These are phyloP conservation scores for Chlorophyllum brunneum DNA, from an alignment of 768 basidiomycete species.

Conservation along the genomic window DNA sequence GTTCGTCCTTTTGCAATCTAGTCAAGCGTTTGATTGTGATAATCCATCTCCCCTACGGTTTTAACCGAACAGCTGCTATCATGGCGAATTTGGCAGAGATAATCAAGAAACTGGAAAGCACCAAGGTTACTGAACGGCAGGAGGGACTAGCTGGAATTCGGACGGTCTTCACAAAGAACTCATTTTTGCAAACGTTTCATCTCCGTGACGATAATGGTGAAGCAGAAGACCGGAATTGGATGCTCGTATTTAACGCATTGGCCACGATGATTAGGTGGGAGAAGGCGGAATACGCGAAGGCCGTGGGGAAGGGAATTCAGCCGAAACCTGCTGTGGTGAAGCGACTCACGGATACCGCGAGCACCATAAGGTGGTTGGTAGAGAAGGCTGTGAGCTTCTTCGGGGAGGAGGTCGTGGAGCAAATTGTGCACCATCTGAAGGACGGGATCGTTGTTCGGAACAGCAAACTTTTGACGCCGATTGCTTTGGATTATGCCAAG, in stretches of 20 bases:
- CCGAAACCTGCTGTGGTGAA: slow-evolving; percentile 10
- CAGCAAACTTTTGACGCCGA: slow-evolving; percentile 50
- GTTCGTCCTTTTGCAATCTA: background rate
- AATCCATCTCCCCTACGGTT: no score
- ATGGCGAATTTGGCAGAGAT: slow-evolving; percentile 40
- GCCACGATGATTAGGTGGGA: slow-evolving; percentile 67
- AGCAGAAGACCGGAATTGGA: slow-evolving; percentile 46
- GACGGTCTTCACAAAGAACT: slow-evolving; percentile 45
- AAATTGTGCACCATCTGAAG: slow-evolving; percentile 61
- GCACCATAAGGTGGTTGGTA: slow-evolving; percentile 67
- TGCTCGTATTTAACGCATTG: slow-evolving; percentile 66
- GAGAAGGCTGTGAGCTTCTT: slow-evolving; percentile 57
- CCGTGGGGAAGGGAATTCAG: slow-evolving; percentile 25
- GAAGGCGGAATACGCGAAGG: slow-evolving; percentile 41
- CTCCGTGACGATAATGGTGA: slow-evolving; percentile 28
- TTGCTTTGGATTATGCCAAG: slow-evolving; percentile 82
- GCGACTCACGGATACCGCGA: slow-evolving; percentile 64
- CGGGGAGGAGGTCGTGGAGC: slow-evolving; percentile 48
- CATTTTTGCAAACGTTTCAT: slow-evolving; percentile 41
- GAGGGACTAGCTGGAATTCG: slow-evolving; percentile 55
- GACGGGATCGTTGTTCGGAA: slow-evolving; percentile 54
- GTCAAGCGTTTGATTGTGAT: no score
- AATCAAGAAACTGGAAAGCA: slow-evolving; percentile 49
- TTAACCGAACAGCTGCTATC: background rate
- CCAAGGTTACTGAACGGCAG: slow-evolving; percentile 67